phyloP scores from a whole-genome alignment of 2,329 filamentous ascomycete species.

The Hypoxylon rubiginosum region DNA sequence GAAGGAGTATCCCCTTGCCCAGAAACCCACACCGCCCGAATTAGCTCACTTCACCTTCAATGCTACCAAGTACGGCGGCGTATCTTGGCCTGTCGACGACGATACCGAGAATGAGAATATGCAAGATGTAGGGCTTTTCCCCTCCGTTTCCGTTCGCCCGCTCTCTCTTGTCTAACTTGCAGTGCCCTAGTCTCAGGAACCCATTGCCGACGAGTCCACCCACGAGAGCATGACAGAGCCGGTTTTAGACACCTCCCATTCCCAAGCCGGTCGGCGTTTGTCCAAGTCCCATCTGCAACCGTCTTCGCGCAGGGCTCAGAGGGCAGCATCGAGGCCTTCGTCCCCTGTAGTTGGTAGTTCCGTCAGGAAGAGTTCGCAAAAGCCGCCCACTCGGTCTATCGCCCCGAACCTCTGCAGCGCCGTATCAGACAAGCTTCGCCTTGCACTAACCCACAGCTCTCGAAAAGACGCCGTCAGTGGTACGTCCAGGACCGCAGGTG shows the following conservation, averaged over 20 bases:
- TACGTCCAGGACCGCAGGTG: slow-evolving; percentile 38
- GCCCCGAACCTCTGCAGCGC: slow-evolving; percentile 48
- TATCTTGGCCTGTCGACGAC: slow-evolving; percentile 49
- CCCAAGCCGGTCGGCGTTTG: slow-evolving; percentile 46
- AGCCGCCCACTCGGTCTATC: slow-evolving; percentile 46
- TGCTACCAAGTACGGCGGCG: slow-evolving; percentile 70
- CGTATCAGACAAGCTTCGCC: slow-evolving; percentile 58
- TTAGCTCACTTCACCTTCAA: slow-evolving; percentile 84
- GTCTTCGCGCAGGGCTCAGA: slow-evolving; percentile 52
- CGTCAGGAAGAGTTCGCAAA: slow-evolving; percentile 51
- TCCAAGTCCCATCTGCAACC: slow-evolving; percentile 47
- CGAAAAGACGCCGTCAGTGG: slow-evolving; percentile 49
- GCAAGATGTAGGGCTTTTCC: slow-evolving; percentile 43
- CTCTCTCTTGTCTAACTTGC: slow-evolving; percentile 7
- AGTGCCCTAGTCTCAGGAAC: slow-evolving; percentile 47
- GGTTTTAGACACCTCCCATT: slow-evolving; percentile 51
- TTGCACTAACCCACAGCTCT: slow-evolving; percentile 52
- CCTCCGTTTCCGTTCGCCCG: background rate
- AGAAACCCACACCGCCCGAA: slow-evolving; percentile 83
- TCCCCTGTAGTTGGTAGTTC: slow-evolving; percentile 53
- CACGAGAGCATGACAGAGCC: slow-evolving; percentile 51
- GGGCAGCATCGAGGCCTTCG: slow-evolving; percentile 51
- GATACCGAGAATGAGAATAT: slow-evolving; percentile 41
- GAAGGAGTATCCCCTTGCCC: slow-evolving; percentile 90
- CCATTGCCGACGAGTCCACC: slow-evolving; percentile 42